Evolutionary conservation across 2,329 filamentous ascomycete genomes (phyloP), one percentile per base, ranked within the genome.

Genomic region (Didymella glomerata): DNA sequence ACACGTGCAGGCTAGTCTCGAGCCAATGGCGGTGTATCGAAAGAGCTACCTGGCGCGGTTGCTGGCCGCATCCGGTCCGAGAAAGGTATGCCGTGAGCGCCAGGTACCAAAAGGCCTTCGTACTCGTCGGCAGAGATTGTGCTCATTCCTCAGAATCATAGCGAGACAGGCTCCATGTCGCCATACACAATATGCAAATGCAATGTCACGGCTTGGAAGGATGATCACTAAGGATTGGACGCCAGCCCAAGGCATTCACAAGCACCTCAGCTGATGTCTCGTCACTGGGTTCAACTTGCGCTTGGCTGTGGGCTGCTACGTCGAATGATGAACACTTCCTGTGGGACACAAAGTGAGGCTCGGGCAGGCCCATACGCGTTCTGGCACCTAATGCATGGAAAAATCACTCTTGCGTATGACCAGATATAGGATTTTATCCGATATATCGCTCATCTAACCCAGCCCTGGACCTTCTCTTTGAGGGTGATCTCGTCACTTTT

Each of bases 401-500:
- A 10, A n/a, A n/a, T n/a, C n/a, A n/a, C n/a, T n/a, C n/a, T 16
- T 8, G 10, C 10, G 36, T 4, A 30, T 28, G 10, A 14, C 25
- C 10, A 16, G 22, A 25, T 25, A 44, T 7, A 27, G 24, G 24
- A 44, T 30, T 34, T 13, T 14, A 10, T 22, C 18, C 9, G 20
- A 1, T 36, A 32, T 13, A 44, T 32, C 11, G 11, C n/a, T 46
- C 32, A 59, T 27, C 54, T 64, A 36, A 72, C 58, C 69, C 69
- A 76, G 24, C 54, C 66, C 56, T 68, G 67, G 18, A 75, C 57
- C 40, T 68, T 65, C 13, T 71, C 70, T 30, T 57, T 68, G 10
- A 76, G 56, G 18, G 64, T 42, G 1, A 46, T 40, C 16, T 48
- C 54, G 11, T 57, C 58, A 8, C 48, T 46, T 38, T 60, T 54